Base-by-base conservation (phyloP, 441 rosid species). In the Adansonia rubrostipa region DNA sequence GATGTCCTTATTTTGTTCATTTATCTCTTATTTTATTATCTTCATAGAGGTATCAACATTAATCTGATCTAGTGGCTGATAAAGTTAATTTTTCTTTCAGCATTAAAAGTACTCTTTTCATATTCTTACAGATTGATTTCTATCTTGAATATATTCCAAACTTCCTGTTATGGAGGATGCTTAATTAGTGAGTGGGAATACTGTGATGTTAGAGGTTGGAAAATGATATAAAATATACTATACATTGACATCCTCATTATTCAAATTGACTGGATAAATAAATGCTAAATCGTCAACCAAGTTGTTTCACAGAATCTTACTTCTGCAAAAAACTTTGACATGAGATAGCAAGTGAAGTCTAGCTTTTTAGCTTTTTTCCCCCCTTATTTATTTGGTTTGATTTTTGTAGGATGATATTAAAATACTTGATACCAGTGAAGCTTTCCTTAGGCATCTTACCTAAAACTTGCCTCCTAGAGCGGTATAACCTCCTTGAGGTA, bases 341-440 rank as follows among this genome's bases (percentile, higher is more conserved):
- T 5, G 45, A 50, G n/a, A 5, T 71, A 10, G 64, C 36, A 42
- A 53, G 72, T 10, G 64, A 33, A n/a, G 33, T 48, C 14, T 17
- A 20, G 15, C n/a, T 19, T 75, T 64, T 78, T 74, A 22, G 68
- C 54, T 20, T 68, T 72, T 42, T 68, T 22, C 44, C 0, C 57
- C 61, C 82, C 66, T 76, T 57, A 50, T 67, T 53, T 54, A 24
- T 44, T 68, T 42, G 10, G 60, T 67, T 78, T 75, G 50, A 10
- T 56, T 85, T 53, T 40, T 68, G 71, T 85, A 94, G 98, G 96
- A 96, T 92, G 99, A 92, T 94, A 83, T 84, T 96, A 62, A 96
- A 94, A 82, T 96, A 94, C 83, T 84, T 96, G 83, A 90, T 94
- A 84, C 98, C 98, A 2, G 99, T 96, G 77, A 96, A 92, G 90